These are phyloP conservation scores for Nothopassalora personata DNA, from an alignment of 2,329 filamentous ascomycete genomes.

Conservation along the genomic window DNA sequence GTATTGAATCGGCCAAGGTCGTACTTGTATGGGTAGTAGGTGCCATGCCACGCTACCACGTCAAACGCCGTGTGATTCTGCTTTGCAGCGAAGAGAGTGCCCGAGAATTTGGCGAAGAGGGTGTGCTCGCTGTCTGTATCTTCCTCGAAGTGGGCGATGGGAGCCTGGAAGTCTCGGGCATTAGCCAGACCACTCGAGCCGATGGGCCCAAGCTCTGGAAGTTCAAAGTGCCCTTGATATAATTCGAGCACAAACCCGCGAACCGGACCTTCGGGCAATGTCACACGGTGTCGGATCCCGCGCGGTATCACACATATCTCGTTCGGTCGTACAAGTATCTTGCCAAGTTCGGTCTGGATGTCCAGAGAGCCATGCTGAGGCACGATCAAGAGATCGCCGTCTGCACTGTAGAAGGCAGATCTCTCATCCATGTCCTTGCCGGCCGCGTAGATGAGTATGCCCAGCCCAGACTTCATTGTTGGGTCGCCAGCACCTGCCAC, in stretches of 20 bases:
- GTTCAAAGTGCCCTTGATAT: slow-evolving; percentile 58
- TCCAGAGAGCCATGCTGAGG: slow-evolving; percentile 61
- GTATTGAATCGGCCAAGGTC: slow-evolving; percentile 55
- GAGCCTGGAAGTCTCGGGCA: slow-evolving; percentile 59
- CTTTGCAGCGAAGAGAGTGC: slow-evolving; percentile 54
- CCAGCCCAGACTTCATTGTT: slow-evolving; percentile 70
- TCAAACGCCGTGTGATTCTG: slow-evolving; percentile 66
- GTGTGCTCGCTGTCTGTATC: slow-evolving; percentile 52
- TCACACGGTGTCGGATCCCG: slow-evolving; percentile 60
- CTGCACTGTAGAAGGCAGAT: slow-evolving; percentile 76
- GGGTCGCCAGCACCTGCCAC: slow-evolving; percentile 76
- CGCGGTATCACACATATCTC: slow-evolving; percentile 63
- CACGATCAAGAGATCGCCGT: slow-evolving; percentile 63
- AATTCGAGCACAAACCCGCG: slow-evolving; percentile 64
- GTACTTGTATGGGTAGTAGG: slow-evolving; percentile 58
- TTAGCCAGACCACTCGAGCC: slow-evolving; percentile 64
- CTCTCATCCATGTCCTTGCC: slow-evolving; percentile 70
- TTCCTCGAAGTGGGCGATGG: slow-evolving; percentile 54
- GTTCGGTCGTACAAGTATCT: slow-evolving; percentile 60
- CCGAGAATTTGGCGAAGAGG: slow-evolving; percentile 58
- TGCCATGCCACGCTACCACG: slow-evolving; percentile 68
- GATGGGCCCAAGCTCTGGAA: slow-evolving; percentile 62
- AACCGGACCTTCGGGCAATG: slow-evolving; percentile 54
- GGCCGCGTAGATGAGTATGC: slow-evolving; percentile 74
- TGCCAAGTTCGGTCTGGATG: slow-evolving; percentile 64